Evolutionary conservation across 2,329 filamentous ascomycete genomes (phyloP), one percentile per base, ranked within the genome.

Genomic region (Lecanosticta acicola): DNA sequence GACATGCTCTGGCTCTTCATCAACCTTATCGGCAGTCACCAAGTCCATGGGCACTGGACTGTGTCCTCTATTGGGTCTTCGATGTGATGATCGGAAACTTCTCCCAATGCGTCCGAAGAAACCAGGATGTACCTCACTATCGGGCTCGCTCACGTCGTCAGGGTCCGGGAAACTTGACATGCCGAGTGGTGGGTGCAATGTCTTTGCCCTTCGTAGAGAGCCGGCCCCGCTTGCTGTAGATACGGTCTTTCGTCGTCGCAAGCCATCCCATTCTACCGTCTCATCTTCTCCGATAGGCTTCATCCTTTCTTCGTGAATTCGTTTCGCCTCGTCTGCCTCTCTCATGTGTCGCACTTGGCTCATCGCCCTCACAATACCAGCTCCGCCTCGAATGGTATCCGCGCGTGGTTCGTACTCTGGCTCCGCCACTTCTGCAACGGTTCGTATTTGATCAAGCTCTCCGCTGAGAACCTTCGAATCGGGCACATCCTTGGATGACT

Each of bases 351-450:
- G 78, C 0, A 83, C 77, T 9, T 75, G 75, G 0, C 89, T 96
- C 40, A 98, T 75, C 11, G 86, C 81, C 51, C 93, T 81, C 43
- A 98, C 77, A 48, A 98, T 88, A 38, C 89, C 88, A 4, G 87
- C 90, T 13, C 91, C 75, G 50, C 91, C 93, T 56, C 93, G 87
- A 60, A 98, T 94, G 8, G 93, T 89, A 66, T 98, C 93, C 11
- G 93, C 93, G 63, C 95, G 94, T 43, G 93, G 93, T 60, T 98
- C 93, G 11, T 85, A 85, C 67, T 98, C 93, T n/a, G 90, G 85
- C 64, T 97, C 89, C 64, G 94, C 88, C 62, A 95, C 88, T 60
- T 96, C 87, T 38, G 87, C 91, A 51, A 97, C 93, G 21, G 91
- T 94, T 24, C 93, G 87, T 43, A 97, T 86, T 73, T 98, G 91